Base-by-base conservation (phyloP, 768 basidiomycete genomes). In the Asterophora parasitica region DNA sequence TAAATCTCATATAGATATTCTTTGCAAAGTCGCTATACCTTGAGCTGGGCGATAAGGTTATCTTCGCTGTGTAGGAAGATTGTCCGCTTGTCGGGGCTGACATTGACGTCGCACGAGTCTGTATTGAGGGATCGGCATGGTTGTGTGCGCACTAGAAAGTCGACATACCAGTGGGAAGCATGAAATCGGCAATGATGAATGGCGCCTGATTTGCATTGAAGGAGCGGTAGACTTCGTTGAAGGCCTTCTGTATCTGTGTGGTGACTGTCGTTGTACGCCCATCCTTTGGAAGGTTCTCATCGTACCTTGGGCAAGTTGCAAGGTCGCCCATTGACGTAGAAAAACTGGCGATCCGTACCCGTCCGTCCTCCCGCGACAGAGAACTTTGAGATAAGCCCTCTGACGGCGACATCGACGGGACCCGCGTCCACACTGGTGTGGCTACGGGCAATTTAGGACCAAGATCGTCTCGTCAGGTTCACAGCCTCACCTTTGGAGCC, bases 1-100 rank as follows among this genome's bases (percentile, higher is more conserved):
- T 20, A 37, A n/a, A 38, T 7, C 4, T n/a, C 11, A 15, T n/a
- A 9, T 3, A 23, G 23, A 26, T 2, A n/a, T 30, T 8, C 7
- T 23, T 15, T 7, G 17, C 12, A n/a, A 16, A 28, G 17, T 8
- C 4, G 5, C 27, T 64, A 11, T 45, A 92, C 92, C 71, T 89
- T 93, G 33, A 98, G 73, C 0, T 83, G 81, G 2, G 78, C 67
- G 0, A 98, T 74, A 13, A 99, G 66, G 51, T 85, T 86, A 9
- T 73, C 74, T 63, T 99, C 95, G 61, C 84, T 84, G 56, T 97
- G 92, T 9, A 99, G 59, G 42, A 96, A 83, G 31, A 98, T 87
- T 0, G 92, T 94, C n/a, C 95, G 78, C 61, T 98, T 99, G 69
- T 98, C 96, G 0, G 96, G 95, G 52, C 84, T 90, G 50, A 98